Evolutionary conservation across 2,329 filamentous ascomycete genomes (phyloP).

Genomic region (Bipolaris zeicola): DNA sequence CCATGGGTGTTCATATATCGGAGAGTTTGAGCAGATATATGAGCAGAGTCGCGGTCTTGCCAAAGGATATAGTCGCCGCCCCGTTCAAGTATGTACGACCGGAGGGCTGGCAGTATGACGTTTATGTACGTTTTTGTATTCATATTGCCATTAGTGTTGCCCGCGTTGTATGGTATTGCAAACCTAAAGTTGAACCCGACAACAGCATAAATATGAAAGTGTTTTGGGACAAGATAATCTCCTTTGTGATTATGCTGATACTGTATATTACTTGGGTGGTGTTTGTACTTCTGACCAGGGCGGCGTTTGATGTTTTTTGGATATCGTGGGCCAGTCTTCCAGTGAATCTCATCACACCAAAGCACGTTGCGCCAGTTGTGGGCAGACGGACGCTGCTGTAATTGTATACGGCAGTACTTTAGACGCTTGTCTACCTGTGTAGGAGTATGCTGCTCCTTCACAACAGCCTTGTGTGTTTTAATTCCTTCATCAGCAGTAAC

Average conservation of each 20-base stretch:
- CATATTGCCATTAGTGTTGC: constrained; percentile 8
- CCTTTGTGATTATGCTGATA: background rate
- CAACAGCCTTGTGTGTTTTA: too few relatives aligned
- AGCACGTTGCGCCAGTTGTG: too few relatives aligned
- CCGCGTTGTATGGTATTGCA: constrained; percentile 1
- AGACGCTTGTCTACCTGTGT: too few relatives aligned
- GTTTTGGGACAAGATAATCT: background rate
- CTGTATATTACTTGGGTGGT: background rate
- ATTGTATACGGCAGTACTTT: too few relatives aligned
- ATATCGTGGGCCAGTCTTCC: background rate
- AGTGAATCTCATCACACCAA: too few relatives aligned
- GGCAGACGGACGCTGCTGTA: too few relatives aligned
- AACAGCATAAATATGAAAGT: constrained; percentile 2
- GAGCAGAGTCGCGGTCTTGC: background rate
- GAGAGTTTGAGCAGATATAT: background rate
- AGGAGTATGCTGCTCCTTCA: too few relatives aligned
- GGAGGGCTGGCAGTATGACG: background rate
- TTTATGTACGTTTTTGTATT: constrained; percentile 3
- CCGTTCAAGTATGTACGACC: background rate
- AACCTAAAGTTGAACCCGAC: constrained; percentile 3
- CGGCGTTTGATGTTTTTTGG: background rate
- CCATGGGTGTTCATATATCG: constrained; percentile 3
- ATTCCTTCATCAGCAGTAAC: too few relatives aligned
- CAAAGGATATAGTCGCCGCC: constrained; percentile 1
- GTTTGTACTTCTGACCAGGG: background rate